These are phyloP conservation scores for Medicago arabica DNA, from an alignment of 306 rosid species.

Conservation along the genomic window DNA sequence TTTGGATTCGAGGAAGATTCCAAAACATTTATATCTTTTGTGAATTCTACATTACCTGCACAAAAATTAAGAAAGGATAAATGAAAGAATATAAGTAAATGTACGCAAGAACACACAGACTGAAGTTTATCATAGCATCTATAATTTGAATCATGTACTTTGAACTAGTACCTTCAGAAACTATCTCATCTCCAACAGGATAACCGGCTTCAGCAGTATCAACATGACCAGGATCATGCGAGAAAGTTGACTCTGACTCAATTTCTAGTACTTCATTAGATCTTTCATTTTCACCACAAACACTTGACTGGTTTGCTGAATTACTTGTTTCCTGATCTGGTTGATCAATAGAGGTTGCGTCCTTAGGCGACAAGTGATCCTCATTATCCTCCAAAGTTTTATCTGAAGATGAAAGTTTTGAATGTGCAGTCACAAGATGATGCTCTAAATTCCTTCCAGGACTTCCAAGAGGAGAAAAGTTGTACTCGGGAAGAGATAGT, in stretches of 20 bases:
- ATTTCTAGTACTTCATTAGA: slow-evolving; percentile 49
- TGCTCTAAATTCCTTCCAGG: slow-evolving; percentile 72
- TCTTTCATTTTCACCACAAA: slow-evolving; percentile 52
- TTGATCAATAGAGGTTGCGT: slow-evolving; percentile 45
- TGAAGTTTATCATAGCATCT: background rate
- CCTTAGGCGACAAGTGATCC: slow-evolving; percentile 52
- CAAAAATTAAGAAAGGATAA: slow-evolving; percentile 28
- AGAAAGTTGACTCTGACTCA: slow-evolving; percentile 39
- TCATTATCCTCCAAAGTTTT: slow-evolving; percentile 52
- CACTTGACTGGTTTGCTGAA: slow-evolving; percentile 44
- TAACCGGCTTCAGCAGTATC: slow-evolving; percentile 42
- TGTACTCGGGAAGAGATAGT: slow-evolving; percentile 85
- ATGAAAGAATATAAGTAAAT: slow-evolving; percentile 15
- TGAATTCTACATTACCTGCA: slow-evolving; percentile 55
- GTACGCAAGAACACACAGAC: background rate
- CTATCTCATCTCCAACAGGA: slow-evolving; percentile 48
- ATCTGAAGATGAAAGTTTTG: slow-evolving; percentile 57
- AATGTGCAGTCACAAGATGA: slow-evolving; percentile 56
- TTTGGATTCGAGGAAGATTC: slow-evolving; percentile 52
- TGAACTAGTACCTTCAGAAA: slow-evolving; percentile 63
- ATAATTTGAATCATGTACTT: slow-evolving; percentile 30
- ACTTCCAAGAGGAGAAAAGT: slow-evolving; percentile 73
- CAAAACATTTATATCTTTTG: slow-evolving; percentile 44
- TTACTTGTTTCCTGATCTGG: slow-evolving; percentile 50
- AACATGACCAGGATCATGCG: slow-evolving; percentile 42